Conservation (phyloP, 192 early-diverging fungal species). For the Chytriomyces sp. region DNA sequence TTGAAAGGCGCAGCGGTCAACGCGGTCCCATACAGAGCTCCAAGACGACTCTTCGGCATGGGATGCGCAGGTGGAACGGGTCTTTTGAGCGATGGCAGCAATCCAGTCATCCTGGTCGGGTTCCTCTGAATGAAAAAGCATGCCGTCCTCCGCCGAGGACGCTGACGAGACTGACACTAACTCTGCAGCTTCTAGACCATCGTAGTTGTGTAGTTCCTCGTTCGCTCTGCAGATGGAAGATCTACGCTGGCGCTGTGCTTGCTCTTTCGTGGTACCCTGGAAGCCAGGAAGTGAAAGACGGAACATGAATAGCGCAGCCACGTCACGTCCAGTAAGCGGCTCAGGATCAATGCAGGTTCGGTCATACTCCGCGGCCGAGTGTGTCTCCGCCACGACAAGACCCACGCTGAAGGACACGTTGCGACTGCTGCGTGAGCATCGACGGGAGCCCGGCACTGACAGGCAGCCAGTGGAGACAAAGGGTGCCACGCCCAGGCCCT, state of each 20-base stretch:
- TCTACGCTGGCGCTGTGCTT: neutral
- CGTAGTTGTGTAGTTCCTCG: neutral
- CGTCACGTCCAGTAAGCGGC: conserved; percentile 11
- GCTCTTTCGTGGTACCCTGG: neutral
- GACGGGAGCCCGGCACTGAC: neutral
- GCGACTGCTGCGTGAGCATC: neutral
- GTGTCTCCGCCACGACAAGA: neutral
- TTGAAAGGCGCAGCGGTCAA: conserved; percentile 13
- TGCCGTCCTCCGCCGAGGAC: neutral
- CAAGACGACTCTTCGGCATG: neutral
- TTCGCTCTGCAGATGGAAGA: neutral
- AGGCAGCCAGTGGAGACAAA: neutral
- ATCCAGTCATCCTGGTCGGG: neutral
- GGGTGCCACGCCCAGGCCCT: neutral
- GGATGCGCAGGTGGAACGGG: neutral
- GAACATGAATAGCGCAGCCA: conserved; percentile 15
- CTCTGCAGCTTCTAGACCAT: neutral
- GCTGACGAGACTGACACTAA: no score
- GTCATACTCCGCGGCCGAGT: conserved; percentile 9
- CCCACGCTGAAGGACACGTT: neutral
- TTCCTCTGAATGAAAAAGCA: neutral
- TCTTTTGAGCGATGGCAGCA: neutral
- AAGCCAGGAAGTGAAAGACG: conserved; percentile 10
- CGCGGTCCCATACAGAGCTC: conserved; percentile 2
- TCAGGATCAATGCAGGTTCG: neutral